Base-by-base conservation (phyloP, 768 basidiomycete genomes). In the Mycena filopes region DNA sequence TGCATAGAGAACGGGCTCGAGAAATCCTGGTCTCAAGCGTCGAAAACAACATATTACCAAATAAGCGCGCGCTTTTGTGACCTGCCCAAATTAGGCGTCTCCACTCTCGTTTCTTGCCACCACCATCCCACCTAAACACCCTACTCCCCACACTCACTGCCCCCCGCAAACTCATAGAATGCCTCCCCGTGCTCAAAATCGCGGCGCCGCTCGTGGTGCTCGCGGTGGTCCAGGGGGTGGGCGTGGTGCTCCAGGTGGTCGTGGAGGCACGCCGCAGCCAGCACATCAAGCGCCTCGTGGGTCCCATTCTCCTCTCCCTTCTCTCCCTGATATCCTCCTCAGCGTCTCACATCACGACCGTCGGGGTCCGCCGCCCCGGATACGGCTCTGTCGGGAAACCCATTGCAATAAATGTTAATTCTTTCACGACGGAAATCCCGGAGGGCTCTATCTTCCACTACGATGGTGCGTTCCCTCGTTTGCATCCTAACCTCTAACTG, bases 391-490 rank as follows among this genome's bases (percentile, higher is more conserved):
- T 76, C 38, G 92, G 92, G 1, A 79, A 74, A 25, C 68, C 74
- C 2, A 78, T 83, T 29, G 69, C 66, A 16, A 74, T 67, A 54
- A 51, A 26, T 48, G 77, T 80, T 38, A 94, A 91, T 72, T 83
- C 87, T 33, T 91, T 89, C 68, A 70, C 73, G 15, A 79, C 82
- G 4, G 75, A 76, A 0, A 81, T 89, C 2, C 84, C 89, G 0
- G 80, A 88, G 15, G 75, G 71, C 0, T 82, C 82, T 4, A 89
- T 93, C n/a, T 82, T 86, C 55, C 92, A 93, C 59, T 93, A 93
- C 66, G 91, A 93, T 71, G 87, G 89, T 89, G 66, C 59, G 86
- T 66, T 12, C 9, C 21, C 23, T 28, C 45, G 20, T 18, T 15
- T 36, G 2, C 18, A 5, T 7, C 50, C 20, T 38, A 36, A 38